A percentile compares a stretch with the other conserved stretches of the same genome.
Evolutionary conservation across 108 stramenopile genomes (phyloP).

Genomic region (Nitzschia palea): DNA sequence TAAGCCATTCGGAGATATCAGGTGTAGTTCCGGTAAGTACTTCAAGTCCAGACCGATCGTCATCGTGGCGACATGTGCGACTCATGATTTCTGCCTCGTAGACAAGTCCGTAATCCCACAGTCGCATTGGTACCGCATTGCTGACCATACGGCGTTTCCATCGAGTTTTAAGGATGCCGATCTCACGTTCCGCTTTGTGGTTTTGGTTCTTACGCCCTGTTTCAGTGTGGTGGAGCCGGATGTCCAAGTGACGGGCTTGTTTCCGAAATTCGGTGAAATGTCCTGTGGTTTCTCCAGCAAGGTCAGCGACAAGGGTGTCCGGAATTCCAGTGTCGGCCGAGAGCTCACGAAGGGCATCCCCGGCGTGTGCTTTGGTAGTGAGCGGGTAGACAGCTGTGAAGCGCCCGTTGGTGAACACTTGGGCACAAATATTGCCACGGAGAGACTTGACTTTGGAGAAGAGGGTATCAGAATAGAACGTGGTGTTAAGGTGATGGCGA

Average conservation of each 20-base stretch:
- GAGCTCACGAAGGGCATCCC: slow-evolving; percentile 20
- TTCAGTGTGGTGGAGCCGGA: slow-evolving; percentile 7
- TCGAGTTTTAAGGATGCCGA: slow-evolving; percentile 10
- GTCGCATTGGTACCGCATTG: slow-evolving; percentile 7
- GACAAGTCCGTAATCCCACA: slow-evolving; percentile 35
- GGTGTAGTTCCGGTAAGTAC: slow-evolving; percentile 32
- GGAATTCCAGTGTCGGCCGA: slow-evolving; percentile 35
- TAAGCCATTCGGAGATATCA: slow-evolving; percentile 36
- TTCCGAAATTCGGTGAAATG: slow-evolving; percentile 16
- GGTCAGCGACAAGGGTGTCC: slow-evolving; percentile 25
- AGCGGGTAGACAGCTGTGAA: slow-evolving; percentile 29
- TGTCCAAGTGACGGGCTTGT: neutral
- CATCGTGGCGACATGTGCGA: neutral
- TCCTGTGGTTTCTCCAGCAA: slow-evolving; percentile 18
- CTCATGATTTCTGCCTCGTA: slow-evolving; percentile 14
- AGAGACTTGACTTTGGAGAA: neutral
- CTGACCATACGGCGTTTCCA: slow-evolving; percentile 12
- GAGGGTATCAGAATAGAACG: neutral
- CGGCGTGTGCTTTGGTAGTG: slow-evolving; percentile 26
- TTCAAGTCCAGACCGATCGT: slow-evolving; percentile 25
- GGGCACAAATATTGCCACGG: slow-evolving; percentile 18
- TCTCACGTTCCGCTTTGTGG: slow-evolving; percentile 19
- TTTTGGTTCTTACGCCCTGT: slow-evolving; percentile 10
- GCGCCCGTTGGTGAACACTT: slow-evolving; percentile 21
- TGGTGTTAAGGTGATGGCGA: neutral